phyloP scores from a whole-genome alignment of 768 basidiomycete genomes.

The Hypholoma fasciculare region DNA sequence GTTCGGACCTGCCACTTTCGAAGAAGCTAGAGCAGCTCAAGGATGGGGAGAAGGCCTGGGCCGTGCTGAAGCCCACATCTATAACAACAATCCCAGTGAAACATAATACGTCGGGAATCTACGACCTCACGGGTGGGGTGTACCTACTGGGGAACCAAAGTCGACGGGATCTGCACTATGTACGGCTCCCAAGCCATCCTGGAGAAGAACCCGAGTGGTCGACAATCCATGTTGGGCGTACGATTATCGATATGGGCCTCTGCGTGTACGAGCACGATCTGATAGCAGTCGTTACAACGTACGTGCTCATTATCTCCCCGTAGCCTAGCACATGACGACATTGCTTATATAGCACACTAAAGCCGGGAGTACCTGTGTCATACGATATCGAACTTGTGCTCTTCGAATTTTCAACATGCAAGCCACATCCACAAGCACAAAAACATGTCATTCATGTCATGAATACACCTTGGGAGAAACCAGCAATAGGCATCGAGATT shows the following conservation, averaged over 20 bases:
- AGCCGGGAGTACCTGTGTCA: neutral
- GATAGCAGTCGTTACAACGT: conserved; percentile 41
- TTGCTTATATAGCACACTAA: neutral
- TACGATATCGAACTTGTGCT: conserved; percentile 24
- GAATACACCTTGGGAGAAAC: conserved; percentile 22
- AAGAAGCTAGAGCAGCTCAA: conserved; percentile 28
- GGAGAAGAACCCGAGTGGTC: conserved; percentile 29
- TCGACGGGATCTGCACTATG: conserved; percentile 29
- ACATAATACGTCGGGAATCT: conserved; percentile 35
- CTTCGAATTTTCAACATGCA: conserved; percentile 35
- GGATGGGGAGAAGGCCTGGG: conserved; percentile 31
- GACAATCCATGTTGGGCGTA: conserved; percentile 24
- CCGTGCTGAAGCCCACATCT: conserved; percentile 23
- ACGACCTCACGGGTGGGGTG: conserved; percentile 41
- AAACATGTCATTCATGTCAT: conserved; percentile 29
- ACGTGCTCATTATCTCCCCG: conserved; percentile 12
- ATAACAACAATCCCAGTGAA: conserved; percentile 17
- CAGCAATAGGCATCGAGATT: conserved; percentile 42
- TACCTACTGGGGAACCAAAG: conserved; percentile 37
- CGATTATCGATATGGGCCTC: conserved; percentile 43
- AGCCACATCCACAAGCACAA: conserved; percentile 34
- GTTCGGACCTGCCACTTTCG: conserved; percentile 17
- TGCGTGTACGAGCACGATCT: conserved; percentile 45
- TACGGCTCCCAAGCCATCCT: conserved; percentile 28
- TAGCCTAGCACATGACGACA: neutral